These are phyloP conservation scores for Cornus controversa DNA, from an alignment of 148 eudicot species.

Conservation along the genomic window DNA sequence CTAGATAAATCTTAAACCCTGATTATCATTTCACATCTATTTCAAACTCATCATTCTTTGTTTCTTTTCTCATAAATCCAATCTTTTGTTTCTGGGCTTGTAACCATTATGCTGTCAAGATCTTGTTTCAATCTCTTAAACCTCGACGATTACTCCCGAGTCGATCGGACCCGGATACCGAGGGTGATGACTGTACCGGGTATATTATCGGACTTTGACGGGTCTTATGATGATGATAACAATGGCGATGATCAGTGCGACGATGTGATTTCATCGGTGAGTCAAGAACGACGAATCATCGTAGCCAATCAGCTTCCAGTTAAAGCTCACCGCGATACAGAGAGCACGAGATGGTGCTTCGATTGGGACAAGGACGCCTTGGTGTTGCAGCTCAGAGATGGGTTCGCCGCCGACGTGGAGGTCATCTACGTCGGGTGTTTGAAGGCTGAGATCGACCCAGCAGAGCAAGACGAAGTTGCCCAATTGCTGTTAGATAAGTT, in stretches of 20 bases:
- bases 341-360: conserved; percentile 38
- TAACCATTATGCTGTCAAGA: conserved; percentile 21
- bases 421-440: conserved; percentile 60
- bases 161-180: conserved; percentile 37
- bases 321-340: conserved; percentile 28
- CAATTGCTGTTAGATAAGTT: conserved; percentile 42
- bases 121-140: conserved; percentile 40
- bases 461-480: conserved; percentile 64
- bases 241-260: not conserved
- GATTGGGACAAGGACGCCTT: conserved; percentile 60
- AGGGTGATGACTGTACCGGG: conserved; percentile 51
- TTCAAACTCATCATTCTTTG: not conserved
- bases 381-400: conserved; percentile 58
- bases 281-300: conserved; percentile 32
- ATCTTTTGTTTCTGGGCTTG: not conserved
- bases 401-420: conserved; percentile 45
- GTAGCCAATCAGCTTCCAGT: conserved; percentile 66
- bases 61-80: not conserved
- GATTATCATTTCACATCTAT: not conserved
- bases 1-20: not conserved
- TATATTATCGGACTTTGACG: conserved; percentile 42
- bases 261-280: conserved; percentile 17
- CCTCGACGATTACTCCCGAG: conserved; percentile 29
- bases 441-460: conserved; percentile 38
- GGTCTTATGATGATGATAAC: not conserved